These are phyloP conservation scores for Sideroxylon spinosum DNA, from an alignment of 179 eudicot species.

Conservation along the genomic window DNA sequence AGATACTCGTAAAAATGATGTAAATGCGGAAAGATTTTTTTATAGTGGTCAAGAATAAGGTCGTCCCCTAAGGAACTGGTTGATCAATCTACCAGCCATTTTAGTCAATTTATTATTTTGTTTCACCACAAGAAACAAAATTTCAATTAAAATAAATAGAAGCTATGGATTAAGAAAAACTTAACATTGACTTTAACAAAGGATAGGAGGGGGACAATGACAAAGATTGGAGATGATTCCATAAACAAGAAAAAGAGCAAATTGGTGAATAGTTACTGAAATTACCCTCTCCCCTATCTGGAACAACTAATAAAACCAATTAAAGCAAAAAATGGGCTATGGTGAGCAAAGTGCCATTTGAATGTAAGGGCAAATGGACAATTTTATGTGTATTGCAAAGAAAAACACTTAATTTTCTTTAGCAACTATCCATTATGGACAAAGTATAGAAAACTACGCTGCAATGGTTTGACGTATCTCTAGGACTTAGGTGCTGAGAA, in stretches of 20 bases:
- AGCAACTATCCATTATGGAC: background rate
- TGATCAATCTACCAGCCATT: slow-evolving; percentile 28
- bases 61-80: slow-evolving; percentile 24
- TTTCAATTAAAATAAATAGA: background rate
- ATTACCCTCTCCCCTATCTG: background rate
- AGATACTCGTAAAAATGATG: background rate
- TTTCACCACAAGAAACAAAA: slow-evolving; percentile 8
- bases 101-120: slow-evolving; percentile 12
- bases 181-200: background rate
- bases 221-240: background rate
- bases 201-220: background rate
- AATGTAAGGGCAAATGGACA: background rate
- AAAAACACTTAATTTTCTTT: background rate
- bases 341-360: background rate
- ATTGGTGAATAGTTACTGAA: background rate
- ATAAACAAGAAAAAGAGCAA: no score
- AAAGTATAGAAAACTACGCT: background rate
- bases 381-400: background rate
- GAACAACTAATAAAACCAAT: background rate
- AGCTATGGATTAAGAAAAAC: background rate
- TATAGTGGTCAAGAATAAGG: slow-evolving; percentile 25
- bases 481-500: background rate
- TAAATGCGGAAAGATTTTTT: slow-evolving; percentile 6
- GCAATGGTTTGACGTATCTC: background rate
- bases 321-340: background rate